Evolutionary conservation across 768 basidiomycete genomes (phyloP), one percentile per base, ranked within the genome.

Genomic region (Tricholoma furcatifolium): DNA sequence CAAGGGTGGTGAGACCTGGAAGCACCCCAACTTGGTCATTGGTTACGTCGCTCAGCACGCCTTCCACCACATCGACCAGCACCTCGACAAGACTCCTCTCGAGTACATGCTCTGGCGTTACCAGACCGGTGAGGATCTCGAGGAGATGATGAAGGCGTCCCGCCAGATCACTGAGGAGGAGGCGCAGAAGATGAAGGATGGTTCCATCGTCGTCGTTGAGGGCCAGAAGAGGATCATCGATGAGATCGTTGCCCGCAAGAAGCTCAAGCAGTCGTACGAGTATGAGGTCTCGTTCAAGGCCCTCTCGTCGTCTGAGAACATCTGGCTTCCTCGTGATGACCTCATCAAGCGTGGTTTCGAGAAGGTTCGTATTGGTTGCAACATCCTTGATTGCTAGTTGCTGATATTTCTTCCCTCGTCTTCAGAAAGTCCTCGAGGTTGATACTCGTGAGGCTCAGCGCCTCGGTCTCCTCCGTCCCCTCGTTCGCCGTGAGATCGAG

Each of bases 101-200:
- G 95, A 98, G 77, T 98, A 98, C 82, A 93, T 98, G 92, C 78
- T 98, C 60, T 98, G 95, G 95, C 94, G 95, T 76, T 98, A 97
- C 85, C 95, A 98, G 83, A 98, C 95, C 54, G 95, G 95, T 71
- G 95, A 98, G 73, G 95, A 98, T 80, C 74, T 97, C 69, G 95
- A 98, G 76, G 95, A 97, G 78, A 82, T 98, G 84, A 75, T 74
- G 74, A 98, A 97, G 83, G 93, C 91, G 53, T 85, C 72, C 71
- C 89, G 93, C 60, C 79, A 87, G 72, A 91, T 98, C 70, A 77
- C 82, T 56, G 92, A 88, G 50, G 93, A 90, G 69, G 95, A 98
- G 72, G 73, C 76, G 57, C 72, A 91, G 78, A 96, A 93, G 85
- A 98, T 98, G 95, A 91, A 95, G 80, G 95, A 98, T 64, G 95